Evolutionary conservation across 345 rosid species (phyloP).

Genomic region (Schrenkiella parvula): DNA sequence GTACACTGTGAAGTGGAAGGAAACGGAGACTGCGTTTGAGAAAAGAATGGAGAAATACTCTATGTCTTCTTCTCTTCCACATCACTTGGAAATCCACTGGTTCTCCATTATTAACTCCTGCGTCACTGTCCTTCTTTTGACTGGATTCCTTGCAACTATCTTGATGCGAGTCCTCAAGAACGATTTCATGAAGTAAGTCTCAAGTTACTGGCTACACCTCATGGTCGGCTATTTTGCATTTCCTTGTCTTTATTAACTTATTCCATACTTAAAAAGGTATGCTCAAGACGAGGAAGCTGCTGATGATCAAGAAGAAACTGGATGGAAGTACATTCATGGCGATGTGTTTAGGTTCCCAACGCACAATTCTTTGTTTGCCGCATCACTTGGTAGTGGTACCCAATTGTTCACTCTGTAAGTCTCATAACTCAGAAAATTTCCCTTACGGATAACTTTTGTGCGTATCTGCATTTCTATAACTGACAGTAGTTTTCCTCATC

Average conservation of each 20-base stretch:
- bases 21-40: slow-evolving; percentile 70
- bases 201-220: not conserved
- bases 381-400: slow-evolving; percentile 74
- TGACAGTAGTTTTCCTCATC: not conserved
- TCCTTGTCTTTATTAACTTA: not conserved
- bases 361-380: slow-evolving; percentile 66
- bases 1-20: slow-evolving; percentile 91
- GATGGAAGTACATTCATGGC: slow-evolving; percentile 89
- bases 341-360: slow-evolving; percentile 84
- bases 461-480: not conserved
- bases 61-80: slow-evolving; percentile 77
- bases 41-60: slow-evolving; percentile 92
- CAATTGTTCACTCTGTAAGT: slow-evolving; percentile 82
- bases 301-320: slow-evolving; percentile 84
- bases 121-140: slow-evolving; percentile 83
- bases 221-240: not conserved
- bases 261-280: slow-evolving; percentile 40
- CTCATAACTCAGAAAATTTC: no score
- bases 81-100: slow-evolving; percentile 94
- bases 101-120: slow-evolving; percentile 88
- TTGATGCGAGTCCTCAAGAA: slow-evolving; percentile 89
- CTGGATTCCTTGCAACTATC: slow-evolving; percentile 90
- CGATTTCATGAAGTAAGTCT: slow-evolving; percentile 81
- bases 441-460: no score
- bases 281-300: slow-evolving; percentile 88